Conservation (phyloP, 148 eudicot genomes). For the Linanthus parryae region DNA sequence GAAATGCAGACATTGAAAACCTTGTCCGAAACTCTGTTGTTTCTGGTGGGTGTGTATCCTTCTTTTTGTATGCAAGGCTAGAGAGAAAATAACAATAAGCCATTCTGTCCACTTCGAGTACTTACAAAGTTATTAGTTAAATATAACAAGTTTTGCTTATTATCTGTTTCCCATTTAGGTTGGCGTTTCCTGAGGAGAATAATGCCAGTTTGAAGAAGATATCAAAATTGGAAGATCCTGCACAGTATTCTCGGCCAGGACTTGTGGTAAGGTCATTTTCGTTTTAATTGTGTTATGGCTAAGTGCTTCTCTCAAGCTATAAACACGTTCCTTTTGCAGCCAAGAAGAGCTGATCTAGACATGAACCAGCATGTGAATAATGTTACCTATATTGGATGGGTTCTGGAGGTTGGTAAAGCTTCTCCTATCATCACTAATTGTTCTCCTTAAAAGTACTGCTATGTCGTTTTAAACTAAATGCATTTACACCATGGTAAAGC, state of each 20-base stretch:
- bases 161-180: slow-evolving; percentile 29
- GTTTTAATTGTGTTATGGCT: not conserved
- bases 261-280: slow-evolving; percentile 53
- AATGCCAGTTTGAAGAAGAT: slow-evolving; percentile 84
- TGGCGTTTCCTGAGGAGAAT: slow-evolving; percentile 85
- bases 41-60: too few species aligned
- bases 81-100: too few species aligned
- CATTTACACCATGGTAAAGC: too few species aligned
- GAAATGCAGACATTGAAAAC: too few species aligned
- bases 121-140: too few species aligned
- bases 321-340: slow-evolving; percentile 36
- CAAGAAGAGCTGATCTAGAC: slow-evolving; percentile 94
- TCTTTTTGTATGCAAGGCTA: too few species aligned
- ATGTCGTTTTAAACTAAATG: too few species aligned
- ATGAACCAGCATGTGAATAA: slow-evolving; percentile 98
- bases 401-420: slow-evolving; percentile 63
- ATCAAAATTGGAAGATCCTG: slow-evolving; percentile 76
- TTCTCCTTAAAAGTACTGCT: not conserved
- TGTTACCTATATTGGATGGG: slow-evolving; percentile 94
- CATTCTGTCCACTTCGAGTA: too few species aligned
- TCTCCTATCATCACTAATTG: not conserved
- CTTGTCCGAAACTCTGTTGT: too few species aligned
- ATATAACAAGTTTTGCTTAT: too few species aligned
- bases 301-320: slow-evolving; percentile 9
- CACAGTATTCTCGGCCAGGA: slow-evolving; percentile 52